Evolutionary conservation across 176 grass and related monocot genomes (phyloP).

Genomic region (Cocos nucifera): DNA sequence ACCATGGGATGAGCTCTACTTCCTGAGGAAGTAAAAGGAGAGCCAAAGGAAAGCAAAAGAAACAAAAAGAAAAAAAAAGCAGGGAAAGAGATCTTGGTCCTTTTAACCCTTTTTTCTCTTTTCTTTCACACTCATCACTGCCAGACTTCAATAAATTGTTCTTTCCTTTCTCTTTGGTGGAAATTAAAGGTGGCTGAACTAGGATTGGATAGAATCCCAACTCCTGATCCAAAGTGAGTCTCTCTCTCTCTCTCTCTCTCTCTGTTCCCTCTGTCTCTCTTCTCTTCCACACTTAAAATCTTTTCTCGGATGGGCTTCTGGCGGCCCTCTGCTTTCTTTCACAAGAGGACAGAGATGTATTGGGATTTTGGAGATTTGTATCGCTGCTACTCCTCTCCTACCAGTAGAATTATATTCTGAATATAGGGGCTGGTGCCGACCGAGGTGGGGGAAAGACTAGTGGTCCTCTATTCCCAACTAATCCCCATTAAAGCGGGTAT

Average conservation of each 20-base stretch:
- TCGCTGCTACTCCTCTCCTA: not conserved
- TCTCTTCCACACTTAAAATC: not conserved
- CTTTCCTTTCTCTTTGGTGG: no score
- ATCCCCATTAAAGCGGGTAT: not conserved
- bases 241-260: not conserved
- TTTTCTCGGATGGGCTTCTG: not conserved
- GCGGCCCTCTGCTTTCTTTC: not conserved
- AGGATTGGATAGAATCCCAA: no score
- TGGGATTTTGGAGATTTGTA: not conserved
- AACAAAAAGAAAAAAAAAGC: no score
- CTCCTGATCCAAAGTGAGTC: not conserved
- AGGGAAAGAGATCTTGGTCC: no score
- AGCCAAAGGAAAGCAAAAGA: no score
- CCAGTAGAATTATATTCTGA: not conserved
- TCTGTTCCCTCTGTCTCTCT: no score
- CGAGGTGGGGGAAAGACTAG: not conserved
- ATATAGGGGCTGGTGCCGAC: not conserved
- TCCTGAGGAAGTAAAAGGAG: no score
- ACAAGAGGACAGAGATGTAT: not conserved
- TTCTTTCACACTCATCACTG: no score
- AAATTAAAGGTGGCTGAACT: no score
- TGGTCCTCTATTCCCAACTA: constrained; percentile 9
- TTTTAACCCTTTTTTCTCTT: no score
- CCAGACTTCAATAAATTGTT: no score
- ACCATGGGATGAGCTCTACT: no score